Base-by-base conservation (phyloP, 164 flowering plant species). In the Cinnamomum chago region DNA sequence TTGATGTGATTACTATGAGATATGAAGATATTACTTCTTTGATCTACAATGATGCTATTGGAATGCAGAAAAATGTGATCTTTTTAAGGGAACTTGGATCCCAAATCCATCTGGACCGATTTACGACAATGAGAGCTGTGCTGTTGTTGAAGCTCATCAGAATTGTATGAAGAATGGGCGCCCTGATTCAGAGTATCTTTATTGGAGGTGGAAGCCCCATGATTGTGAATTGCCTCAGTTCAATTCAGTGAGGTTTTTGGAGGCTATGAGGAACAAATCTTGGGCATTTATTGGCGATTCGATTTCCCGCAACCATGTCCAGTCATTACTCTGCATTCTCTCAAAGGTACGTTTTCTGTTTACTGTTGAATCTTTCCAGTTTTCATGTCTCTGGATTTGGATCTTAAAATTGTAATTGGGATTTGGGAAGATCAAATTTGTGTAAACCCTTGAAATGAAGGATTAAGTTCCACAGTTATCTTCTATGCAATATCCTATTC, bases 101-200 rank as follows among this genome's bases (percentile, higher is more conserved):
- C 90, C 86, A 1, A 78, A 90, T 70, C 88, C 87, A 27, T 81
- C 82, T 5, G 97, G 94, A 27, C 99, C 97, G 1, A 73, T 72
- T 51, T 95, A 95, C 85, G 88, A 92, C 5, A 92, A 92, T 71
- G 86, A 79, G 67, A 93, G 84, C 77, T 95, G 99, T 76, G 76
- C 68, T 9, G 75, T 87, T 11, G 84, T 95, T 69, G 92, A 92
- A 77, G 75, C 15, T 23, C 96, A 90, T 79, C 99, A 95, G 85
- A 92, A 95, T 76, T 95, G 99, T 78, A 92, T 93, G 91, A 87
- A 52, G 68, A 95, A 95, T 82, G 99, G 99, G 69, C 82, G 99
- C 27, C 92, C 97, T 4, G 99, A 95, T 82, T 62, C 88, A 6
- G 91, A 77, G 7, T 95, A 90, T 82, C 89, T 95, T 14, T 86